Conservation (phyloP, 441 rosid species). For the Aquilaria agallochum region DNA sequence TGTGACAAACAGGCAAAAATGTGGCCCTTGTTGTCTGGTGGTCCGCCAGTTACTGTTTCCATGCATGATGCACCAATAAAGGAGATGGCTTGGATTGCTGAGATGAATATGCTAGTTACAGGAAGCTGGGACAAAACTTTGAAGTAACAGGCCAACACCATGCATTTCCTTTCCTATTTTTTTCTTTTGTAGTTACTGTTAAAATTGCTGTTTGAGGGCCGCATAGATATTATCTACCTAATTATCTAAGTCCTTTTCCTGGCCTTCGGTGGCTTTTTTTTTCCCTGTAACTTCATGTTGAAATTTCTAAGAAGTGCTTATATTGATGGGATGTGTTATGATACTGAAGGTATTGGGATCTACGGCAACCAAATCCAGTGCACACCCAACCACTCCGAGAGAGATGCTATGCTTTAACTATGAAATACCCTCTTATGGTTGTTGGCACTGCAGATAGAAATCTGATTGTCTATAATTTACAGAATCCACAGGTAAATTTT, state of each 20-base stretch:
- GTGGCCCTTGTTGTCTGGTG: constrained; percentile 90
- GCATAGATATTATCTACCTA: no score
- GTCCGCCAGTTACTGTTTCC: constrained; percentile 79
- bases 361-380: constrained; percentile 76
- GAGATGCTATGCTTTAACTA: constrained; percentile 74
- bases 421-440: constrained; percentile 86
- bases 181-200: no score
- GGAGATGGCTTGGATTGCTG: constrained; percentile 91
- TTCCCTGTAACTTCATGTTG: no score
- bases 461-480: constrained; percentile 64
- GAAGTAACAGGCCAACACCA: constrained; percentile 34
- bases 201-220: no score
- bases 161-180: no score
- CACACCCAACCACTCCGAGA: constrained; percentile 95
- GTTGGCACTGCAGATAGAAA: constrained; percentile 95
- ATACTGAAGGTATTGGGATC: constrained; percentile 76
- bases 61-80: constrained; percentile 87
- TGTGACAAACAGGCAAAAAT: constrained; percentile 96
- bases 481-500: constrained; percentile 72
- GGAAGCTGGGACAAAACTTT: constrained; percentile 97
- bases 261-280: no score
- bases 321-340: no score
- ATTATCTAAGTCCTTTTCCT: no score
- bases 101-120: constrained; percentile 76
- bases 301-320: no score